Base-by-base conservation (phyloP, 1,284 basidiomycete species). In the Ustilago trichophora region DNA sequence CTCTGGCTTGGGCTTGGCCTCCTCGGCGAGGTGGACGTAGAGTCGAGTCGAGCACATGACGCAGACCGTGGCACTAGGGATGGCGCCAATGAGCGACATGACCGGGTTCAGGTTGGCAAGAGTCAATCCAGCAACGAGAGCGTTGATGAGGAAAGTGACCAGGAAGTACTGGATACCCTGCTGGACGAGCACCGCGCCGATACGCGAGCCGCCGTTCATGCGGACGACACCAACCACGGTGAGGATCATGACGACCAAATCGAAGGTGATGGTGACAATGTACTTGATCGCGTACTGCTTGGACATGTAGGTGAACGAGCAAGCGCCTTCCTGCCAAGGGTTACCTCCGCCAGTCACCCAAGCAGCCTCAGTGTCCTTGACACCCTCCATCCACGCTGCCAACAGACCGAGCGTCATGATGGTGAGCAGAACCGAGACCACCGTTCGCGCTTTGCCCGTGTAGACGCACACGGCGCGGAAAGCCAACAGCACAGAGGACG, bases 91-190 rank as follows among this genome's bases (percentile, higher is more conserved):
- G 33, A 72, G 52, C 35, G 72, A 69, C 72, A 74, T 72, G 40
- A 72, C 37, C 3, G 74, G 70, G 47, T 59, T 63, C n/a, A 73
- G 40, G 49, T 73, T 58, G 24, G 67, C 54, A 2, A 66, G 40
- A 18, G 71, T 71, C 15, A 73, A 38, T 15, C 52, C 68, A 6
- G 67, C 51, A n/a, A 73, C 55, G 29, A 73, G 48, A 2, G 62
- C 25, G 46, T 75, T 73, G 55, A 57, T 56, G 22, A 71, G 29
- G 44, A 70, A 59, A 0, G 72, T 72, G 18, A 53, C 43, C n/a
- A 69, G 26, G 49, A 76, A 76, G 55, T 76, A 76, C 51, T 71
- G 42, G 18, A 73, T 33, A 6, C 74, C 74, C 29, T 76, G 74
- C 40, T 59, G 41, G 49, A 76, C 46, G 11, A 76, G 47, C 2